These are phyloP conservation scores for Brachypodium distachyon DNA, from an alignment of 202 grass and related monocot species.

Conservation along the genomic window DNA sequence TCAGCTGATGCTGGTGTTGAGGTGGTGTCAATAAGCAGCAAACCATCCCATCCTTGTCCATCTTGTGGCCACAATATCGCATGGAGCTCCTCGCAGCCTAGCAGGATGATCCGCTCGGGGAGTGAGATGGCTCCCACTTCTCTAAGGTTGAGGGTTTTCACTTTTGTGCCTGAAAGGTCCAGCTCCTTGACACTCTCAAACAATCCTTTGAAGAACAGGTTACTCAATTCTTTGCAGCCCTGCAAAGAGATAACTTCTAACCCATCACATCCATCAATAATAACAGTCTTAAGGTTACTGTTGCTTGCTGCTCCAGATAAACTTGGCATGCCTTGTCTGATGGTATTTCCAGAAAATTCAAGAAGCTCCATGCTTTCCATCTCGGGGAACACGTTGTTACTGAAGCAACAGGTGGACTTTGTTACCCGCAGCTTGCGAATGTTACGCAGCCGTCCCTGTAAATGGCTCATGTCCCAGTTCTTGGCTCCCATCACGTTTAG, in stretches of 20 bases:
- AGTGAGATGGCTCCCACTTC: neutral
- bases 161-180: neutral
- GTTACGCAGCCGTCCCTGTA: neutral
- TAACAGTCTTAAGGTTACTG: no score
- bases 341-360: neutral
- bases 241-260: neutral
- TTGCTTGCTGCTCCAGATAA: no score
- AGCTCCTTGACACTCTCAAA: neutral
- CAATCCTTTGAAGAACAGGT: fast-evolving
- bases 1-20: neutral
- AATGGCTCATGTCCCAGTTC: neutral
- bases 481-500: neutral
- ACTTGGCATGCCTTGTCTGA: no score
- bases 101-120: neutral
- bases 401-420: neutral
- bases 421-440: neutral
- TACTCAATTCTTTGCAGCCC: neutral
- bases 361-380: neutral
- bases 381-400: neutral
- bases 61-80: neutral
- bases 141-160: neutral
- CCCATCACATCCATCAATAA: no score
- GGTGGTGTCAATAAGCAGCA: neutral
- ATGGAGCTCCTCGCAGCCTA: neutral
- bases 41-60: neutral